Evolutionary conservation across 441 rosid species (phyloP).

Genomic region (Erodium chrysanthum): DNA sequence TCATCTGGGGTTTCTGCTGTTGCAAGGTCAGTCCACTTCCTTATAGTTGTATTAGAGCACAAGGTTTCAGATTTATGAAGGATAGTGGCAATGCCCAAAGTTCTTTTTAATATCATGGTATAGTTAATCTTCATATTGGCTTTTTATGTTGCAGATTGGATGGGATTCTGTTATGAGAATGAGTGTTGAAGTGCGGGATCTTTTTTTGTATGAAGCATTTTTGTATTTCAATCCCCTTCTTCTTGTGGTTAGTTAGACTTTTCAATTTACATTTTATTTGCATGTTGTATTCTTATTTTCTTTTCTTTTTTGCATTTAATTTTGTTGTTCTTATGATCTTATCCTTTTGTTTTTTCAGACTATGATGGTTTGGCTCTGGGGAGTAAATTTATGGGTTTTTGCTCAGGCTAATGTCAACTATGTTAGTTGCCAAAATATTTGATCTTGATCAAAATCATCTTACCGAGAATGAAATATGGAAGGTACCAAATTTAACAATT

Average conservation of each 20-base stretch:
- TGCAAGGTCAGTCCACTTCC: constrained; percentile 59
- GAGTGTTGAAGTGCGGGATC: constrained; percentile 72
- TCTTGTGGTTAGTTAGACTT: constrained; percentile 63
- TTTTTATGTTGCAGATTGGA: constrained; percentile 49
- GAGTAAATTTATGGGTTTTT: constrained; percentile 79
- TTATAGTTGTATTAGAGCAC: not conserved
- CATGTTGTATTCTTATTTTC: not conserved
- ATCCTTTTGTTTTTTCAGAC: constrained; percentile 38
- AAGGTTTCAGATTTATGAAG: constrained; percentile 11
- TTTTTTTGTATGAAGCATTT: constrained; percentile 83
- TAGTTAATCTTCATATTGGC: constrained; percentile 7
- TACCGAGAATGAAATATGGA: constrained; percentile 83
- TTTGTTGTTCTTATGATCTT: constrained; percentile 17
- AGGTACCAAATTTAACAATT: constrained; percentile 36
- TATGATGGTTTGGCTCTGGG: constrained; percentile 97
- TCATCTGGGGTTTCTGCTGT: constrained; percentile 69
- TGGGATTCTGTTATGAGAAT: constrained; percentile 93
- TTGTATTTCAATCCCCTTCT: constrained; percentile 92
- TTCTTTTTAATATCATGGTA: constrained; percentile 5
- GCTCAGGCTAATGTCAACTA: constrained; percentile 67
- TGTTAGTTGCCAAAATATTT: constrained; percentile 51
- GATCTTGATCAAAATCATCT: constrained; percentile 81
- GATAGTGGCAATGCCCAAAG: constrained; percentile 1
- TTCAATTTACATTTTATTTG: not conserved
- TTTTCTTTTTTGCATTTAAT: constrained; percentile 2